Conservation (phyloP, 2,329 filamentous ascomycete genomes). For the Thermothelomyces thermophilus region DNA sequence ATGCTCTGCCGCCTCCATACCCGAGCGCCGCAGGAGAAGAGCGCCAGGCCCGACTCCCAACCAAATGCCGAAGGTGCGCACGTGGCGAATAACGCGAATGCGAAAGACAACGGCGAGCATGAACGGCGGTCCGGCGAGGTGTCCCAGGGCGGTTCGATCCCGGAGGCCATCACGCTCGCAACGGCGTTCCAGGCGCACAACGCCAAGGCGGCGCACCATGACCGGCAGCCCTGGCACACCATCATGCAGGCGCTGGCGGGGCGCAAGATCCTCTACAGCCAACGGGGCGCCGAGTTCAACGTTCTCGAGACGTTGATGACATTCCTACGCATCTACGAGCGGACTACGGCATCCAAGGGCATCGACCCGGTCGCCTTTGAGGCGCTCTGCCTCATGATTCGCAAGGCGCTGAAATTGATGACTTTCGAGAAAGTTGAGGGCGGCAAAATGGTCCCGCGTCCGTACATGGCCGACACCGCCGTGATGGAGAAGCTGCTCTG, state of each 20-base stretch:
- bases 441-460: background rate
- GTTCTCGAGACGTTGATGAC: constrained; percentile 29
- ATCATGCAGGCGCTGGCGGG: constrained; percentile 36
- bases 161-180: constrained; percentile 33
- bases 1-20: constrained; percentile 37
- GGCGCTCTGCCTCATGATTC: constrained; percentile 30
- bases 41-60: background rate
- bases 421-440: constrained; percentile 1
- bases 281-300: constrained; percentile 23
- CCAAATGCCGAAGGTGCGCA: background rate
- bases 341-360: constrained; percentile 28
- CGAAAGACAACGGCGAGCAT: background rate
- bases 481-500: constrained; percentile 7
- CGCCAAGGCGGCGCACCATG: background rate
- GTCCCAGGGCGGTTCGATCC: constrained; percentile 6
- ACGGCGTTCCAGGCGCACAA: constrained; percentile 22
- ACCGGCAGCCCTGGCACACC: constrained; percentile 37
- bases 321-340: constrained; percentile 29
- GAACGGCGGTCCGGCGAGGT: background rate
- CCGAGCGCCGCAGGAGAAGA: background rate
- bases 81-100: background rate
- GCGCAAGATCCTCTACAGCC: constrained; percentile 29
- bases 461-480: background rate
- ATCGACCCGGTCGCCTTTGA: constrained; percentile 33
- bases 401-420: constrained; percentile 26